Conservation (phyloP, 1,284 basidiomycete genomes). For the Cryptococcus sp. region DNA sequence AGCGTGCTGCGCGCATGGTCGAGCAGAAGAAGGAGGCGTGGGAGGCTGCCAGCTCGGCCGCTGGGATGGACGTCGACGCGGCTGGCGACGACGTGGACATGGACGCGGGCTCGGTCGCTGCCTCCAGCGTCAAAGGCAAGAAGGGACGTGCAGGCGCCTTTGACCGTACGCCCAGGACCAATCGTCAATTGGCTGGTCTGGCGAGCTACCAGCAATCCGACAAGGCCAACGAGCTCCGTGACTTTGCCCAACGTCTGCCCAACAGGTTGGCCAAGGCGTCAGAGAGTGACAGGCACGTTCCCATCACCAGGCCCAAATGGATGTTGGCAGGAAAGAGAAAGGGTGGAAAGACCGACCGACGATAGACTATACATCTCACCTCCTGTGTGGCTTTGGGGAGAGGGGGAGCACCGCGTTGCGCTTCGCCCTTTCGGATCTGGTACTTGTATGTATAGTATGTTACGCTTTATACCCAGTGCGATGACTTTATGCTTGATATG, state of each 20-base stretch:
- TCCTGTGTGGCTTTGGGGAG: not conserved
- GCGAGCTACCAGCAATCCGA: conserved; percentile 75
- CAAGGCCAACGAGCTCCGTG: conserved; percentile 76
- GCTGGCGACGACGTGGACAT: conserved; percentile 35
- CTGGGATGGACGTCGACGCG: conserved; percentile 13
- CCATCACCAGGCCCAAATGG: conserved; percentile 54
- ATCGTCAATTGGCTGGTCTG: conserved; percentile 78
- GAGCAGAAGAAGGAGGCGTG: conserved; percentile 47
- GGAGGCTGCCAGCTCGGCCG: conserved; percentile 43
- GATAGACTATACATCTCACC: conserved; percentile 55
- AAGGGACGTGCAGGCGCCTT: conserved; percentile 56
- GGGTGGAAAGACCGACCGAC: conserved; percentile 78
- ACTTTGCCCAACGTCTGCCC: conserved; percentile 78
- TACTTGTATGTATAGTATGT: conserved; percentile 3
- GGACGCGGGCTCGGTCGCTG: conserved; percentile 41
- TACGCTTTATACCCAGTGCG: not conserved
- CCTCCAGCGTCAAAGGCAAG: conserved; percentile 53
- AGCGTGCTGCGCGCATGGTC: conserved; percentile 77
- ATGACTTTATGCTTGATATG: too few species aligned
- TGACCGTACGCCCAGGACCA: conserved; percentile 65
- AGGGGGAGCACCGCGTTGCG: not conserved
- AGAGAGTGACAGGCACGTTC: conserved; percentile 71
- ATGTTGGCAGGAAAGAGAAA: conserved; percentile 86
- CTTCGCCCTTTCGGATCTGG: not conserved
- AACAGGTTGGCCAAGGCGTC: conserved; percentile 86